These are phyloP conservation scores for Heteromeles arbutifolia DNA, from an alignment of 306 rosid genomes.

Conservation along the genomic window DNA sequence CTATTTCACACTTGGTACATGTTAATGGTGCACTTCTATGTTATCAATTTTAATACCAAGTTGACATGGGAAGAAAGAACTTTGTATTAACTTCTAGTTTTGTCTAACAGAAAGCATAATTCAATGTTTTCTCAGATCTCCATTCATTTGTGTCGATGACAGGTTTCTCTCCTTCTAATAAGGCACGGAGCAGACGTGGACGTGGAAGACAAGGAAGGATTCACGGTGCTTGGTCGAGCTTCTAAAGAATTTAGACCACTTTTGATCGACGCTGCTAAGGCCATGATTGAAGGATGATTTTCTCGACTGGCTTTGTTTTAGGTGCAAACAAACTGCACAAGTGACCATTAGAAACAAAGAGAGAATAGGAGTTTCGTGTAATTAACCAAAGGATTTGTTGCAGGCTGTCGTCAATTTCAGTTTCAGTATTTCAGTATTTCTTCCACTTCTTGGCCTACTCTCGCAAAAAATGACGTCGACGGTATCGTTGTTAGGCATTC, in stretches of 20 bases:
- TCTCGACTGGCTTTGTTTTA: neutral
- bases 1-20: neutral
- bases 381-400: neutral
- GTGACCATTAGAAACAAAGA: neutral
- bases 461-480: neutral
- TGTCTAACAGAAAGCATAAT: neutral
- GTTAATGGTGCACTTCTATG: neutral
- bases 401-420: neutral
- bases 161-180: slow-evolving; percentile 74
- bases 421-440: neutral
- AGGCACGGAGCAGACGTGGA: slow-evolving; percentile 97
- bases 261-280: slow-evolving; percentile 76
- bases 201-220: slow-evolving; percentile 86
- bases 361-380: neutral
- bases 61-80: neutral
- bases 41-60: neutral
- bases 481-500: neutral
- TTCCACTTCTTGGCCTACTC: neutral
- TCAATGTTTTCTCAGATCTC: neutral
- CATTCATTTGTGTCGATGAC: slow-evolving; percentile 3
- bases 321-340: neutral
- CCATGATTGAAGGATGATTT: slow-evolving; percentile 63
- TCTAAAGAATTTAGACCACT: slow-evolving; percentile 46
- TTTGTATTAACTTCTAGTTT: neutral
- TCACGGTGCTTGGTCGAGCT: slow-evolving; percentile 90